Evolutionary conservation across 495 filamentous ascomycete species (phyloP).

Genomic region (Hypomontagnella monticulosa): DNA sequence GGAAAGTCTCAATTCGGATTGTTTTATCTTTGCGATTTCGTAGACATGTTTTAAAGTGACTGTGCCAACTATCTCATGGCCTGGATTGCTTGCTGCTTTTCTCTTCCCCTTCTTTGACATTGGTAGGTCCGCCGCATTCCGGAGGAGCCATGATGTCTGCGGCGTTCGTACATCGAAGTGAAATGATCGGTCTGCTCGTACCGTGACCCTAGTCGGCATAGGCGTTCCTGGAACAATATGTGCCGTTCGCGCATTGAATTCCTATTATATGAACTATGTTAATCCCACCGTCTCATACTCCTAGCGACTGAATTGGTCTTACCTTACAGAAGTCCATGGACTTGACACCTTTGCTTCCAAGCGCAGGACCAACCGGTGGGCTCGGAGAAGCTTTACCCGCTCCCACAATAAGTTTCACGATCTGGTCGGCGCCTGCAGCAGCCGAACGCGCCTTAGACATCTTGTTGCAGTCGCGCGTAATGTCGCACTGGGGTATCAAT

Average conservation of each 20-base stretch:
- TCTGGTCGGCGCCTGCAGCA: conserved; percentile 69
- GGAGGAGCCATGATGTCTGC: conserved; percentile 85
- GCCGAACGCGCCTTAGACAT: conserved; percentile 83
- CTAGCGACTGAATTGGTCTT: conserved; percentile 25
- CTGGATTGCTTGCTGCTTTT: conserved; percentile 79
- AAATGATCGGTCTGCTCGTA: conserved; percentile 93
- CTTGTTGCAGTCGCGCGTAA: conserved; percentile 42
- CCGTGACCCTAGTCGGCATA: conserved; percentile 87
- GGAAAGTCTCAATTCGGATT: conserved; percentile 80
- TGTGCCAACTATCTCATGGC: conserved; percentile 80
- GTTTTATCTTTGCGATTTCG: conserved; percentile 98
- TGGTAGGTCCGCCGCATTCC: conserved; percentile 80
- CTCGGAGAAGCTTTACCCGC: conserved; percentile 96
- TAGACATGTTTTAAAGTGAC: conserved; percentile 96
- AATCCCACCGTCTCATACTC: background rate
- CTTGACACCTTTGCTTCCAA: conserved; percentile 98
- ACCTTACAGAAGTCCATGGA: conserved; percentile 99
- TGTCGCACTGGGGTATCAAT: background rate
- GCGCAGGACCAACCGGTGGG: conserved; percentile 96
- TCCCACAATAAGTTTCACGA: conserved; percentile 98
- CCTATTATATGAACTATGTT: conserved; percentile 61
- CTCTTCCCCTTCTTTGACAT: conserved; percentile 78
- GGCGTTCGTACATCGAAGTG: conserved; percentile 93
- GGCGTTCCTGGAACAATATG: conserved; percentile 86
- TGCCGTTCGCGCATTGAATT: conserved; percentile 95